Evolutionary conservation across 108 stramenopile genomes (phyloP), one percentile per base, ranked within the genome.

Genomic region (Asterionellopsis glacialis): DNA sequence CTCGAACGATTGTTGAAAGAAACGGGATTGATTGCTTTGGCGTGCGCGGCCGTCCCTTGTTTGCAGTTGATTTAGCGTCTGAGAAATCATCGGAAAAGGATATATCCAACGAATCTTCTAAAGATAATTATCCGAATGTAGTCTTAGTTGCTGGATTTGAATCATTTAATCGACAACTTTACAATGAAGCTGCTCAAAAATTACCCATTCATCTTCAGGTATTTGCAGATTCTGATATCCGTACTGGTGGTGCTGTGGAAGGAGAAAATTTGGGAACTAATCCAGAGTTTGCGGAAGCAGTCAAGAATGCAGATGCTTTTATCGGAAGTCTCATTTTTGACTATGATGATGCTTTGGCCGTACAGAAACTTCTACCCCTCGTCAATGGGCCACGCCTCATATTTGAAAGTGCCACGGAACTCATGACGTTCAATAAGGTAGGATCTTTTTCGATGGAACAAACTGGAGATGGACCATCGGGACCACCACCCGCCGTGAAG

Each of bases 111-210:
- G 7, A 7, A 5, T 33, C 33, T 33, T 7, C 5, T 33, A 33
- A 33, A 33, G 33, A 33, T 33, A 22, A 48, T 9, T 18, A 14
- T n/a, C 68, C 67, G 4, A 87, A 80, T 26, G 73, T 93, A 13
- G 87, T 93, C 2, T 72, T 93, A 12, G 82, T 90, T 14, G 87
- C 92, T 3, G 92, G 92, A n/a, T 93, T 93, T 57, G 92, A 93
- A 73, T 86, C 87, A 10, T 93, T 93, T 80, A 93, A 93, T 60
- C 63, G 85, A 18, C 74, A 84, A 40, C 73, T 90, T 38, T 93
- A 93, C 59, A 49, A 68, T 19, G 59, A 80, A 41, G 91, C 87
- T 23, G 81, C 67, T 16, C 50, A 45, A 40, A 52, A 49, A 26
- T 51, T 64, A 9, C 41, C 44, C 9, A 47, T 73, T 16, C 21